phyloP scores from a whole-genome alignment of 176 grass and related monocot species.

The Melocanna baccifera region DNA sequence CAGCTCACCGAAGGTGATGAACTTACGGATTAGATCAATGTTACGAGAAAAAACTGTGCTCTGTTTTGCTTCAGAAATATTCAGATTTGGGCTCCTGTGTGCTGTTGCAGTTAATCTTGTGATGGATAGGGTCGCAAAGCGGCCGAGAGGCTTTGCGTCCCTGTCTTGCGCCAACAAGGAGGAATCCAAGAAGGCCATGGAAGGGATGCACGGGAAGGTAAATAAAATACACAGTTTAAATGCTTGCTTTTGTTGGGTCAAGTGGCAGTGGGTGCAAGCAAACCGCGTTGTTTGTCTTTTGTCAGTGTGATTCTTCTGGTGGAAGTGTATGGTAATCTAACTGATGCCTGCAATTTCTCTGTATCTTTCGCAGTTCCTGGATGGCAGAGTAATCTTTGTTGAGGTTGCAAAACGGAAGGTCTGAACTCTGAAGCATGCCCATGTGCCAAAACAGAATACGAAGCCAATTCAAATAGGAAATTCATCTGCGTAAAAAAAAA shows the following conservation, averaged over 20 bases:
- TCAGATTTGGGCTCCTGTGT: neutral
- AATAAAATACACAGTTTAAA: neutral
- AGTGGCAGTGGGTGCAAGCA: neutral
- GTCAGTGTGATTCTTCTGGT: neutral
- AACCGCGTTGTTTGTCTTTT: neutral
- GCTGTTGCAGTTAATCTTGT: conserved; percentile 59
- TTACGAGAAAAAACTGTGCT: too few relatives aligned
- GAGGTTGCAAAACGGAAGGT: conserved; percentile 53
- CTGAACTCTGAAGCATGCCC: conserved; percentile 22
- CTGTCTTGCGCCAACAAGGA: conserved; percentile 52
- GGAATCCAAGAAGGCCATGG: conserved; percentile 56
- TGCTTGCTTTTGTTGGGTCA: neutral
- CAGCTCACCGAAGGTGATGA: conserved; percentile 53
- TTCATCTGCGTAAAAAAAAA: neutral
- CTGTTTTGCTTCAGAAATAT: neutral
- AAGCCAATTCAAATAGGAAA: neutral
- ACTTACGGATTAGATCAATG: neutral
- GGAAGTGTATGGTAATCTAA: neutral
- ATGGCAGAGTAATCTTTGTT: conserved; percentile 77
- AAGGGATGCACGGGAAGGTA: conserved; percentile 88
- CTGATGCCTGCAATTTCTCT: conserved; percentile 14
- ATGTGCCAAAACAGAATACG: neutral
- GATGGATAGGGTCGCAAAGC: conserved; percentile 66
- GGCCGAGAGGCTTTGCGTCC: conserved; percentile 70
- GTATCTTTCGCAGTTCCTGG: conserved; percentile 52